Evolutionary conservation across 352 stramenopile species (phyloP).

Genomic region (Pythium phragmitis): DNA sequence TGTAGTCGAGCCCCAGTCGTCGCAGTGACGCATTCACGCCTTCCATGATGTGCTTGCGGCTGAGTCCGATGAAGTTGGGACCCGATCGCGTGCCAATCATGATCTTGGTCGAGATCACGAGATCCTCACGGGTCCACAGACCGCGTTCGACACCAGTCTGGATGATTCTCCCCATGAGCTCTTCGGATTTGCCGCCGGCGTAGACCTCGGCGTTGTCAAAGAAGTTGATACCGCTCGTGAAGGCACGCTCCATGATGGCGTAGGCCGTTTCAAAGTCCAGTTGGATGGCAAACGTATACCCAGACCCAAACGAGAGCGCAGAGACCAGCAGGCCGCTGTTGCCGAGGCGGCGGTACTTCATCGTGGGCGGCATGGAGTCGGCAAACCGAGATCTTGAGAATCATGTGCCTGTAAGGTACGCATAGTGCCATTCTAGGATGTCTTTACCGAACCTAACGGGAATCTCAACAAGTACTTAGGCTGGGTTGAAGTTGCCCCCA

Average conservation of each 20-base stretch:
- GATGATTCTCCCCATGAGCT: constrained; percentile 53
- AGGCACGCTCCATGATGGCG: constrained; percentile 47
- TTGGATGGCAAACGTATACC: constrained; percentile 45
- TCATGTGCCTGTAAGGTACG: too few species aligned
- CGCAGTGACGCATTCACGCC: constrained; percentile 52
- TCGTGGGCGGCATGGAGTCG: constrained; percentile 9
- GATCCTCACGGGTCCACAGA: constrained; percentile 46
- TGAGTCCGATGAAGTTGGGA: constrained; percentile 41
- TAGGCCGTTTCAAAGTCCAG: constrained; percentile 50
- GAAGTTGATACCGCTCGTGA: constrained; percentile 58
- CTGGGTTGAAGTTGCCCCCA: too few species aligned
- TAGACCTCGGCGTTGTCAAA: constrained; percentile 65
- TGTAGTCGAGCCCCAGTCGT: constrained; percentile 48
- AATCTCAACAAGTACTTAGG: too few species aligned
- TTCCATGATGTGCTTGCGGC: constrained; percentile 22
- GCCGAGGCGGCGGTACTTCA: constrained; percentile 57
- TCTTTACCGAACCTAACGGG: too few species aligned
- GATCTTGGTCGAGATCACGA: constrained; percentile 69
- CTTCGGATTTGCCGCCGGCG: constrained; percentile 35
- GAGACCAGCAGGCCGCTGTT: constrained; percentile 49
- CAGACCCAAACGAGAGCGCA: constrained; percentile 44
- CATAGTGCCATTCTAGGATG: too few species aligned
- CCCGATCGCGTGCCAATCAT: constrained; percentile 42
- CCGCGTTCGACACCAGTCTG: constrained; percentile 42
- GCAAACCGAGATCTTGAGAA: neutral